phyloP scores from a whole-genome alignment of 2,329 filamentous ascomycete species.

The Epichloe glyceriae region DNA sequence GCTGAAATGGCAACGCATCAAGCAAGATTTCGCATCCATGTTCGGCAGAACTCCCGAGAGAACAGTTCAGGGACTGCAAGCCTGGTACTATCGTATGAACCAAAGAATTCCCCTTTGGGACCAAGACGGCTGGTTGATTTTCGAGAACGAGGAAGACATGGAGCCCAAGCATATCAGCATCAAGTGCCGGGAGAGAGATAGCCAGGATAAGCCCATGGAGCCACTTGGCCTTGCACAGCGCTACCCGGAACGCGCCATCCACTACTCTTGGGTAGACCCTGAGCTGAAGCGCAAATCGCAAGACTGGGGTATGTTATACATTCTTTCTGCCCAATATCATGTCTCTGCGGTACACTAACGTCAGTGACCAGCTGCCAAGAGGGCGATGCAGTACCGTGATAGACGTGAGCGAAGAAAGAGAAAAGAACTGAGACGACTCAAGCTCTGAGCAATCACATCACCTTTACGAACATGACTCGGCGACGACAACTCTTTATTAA shows the following conservation, averaged over 20 bases:
- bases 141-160: constrained; percentile 25
- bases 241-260: constrained; percentile 34
- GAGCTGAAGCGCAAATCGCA: constrained; percentile 25
- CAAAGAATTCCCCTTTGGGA: constrained; percentile 27
- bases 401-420: constrained; percentile 24
- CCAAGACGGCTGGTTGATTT: constrained; percentile 26
- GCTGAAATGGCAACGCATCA: constrained; percentile 28
- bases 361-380: constrained; percentile 18
- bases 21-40: constrained; percentile 25
- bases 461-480: neutral
- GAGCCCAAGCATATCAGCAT: constrained; percentile 24
- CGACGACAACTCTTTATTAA: constrained; percentile 5
- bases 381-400: constrained; percentile 23
- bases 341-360: neutral
- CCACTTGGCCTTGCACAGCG: constrained; percentile 26
- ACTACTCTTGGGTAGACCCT: constrained; percentile 30
- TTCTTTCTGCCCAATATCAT: neutral
- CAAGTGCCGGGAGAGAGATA: constrained; percentile 27
- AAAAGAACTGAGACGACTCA: constrained; percentile 25
- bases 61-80: constrained; percentile 28
- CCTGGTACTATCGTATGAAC: constrained; percentile 32
- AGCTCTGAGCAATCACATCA: constrained; percentile 16
- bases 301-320: constrained; percentile 26
- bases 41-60: constrained; percentile 25
- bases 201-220: constrained; percentile 23